Base-by-base conservation (phyloP, 768 basidiomycete genomes). In the Amanita inopinata region DNA sequence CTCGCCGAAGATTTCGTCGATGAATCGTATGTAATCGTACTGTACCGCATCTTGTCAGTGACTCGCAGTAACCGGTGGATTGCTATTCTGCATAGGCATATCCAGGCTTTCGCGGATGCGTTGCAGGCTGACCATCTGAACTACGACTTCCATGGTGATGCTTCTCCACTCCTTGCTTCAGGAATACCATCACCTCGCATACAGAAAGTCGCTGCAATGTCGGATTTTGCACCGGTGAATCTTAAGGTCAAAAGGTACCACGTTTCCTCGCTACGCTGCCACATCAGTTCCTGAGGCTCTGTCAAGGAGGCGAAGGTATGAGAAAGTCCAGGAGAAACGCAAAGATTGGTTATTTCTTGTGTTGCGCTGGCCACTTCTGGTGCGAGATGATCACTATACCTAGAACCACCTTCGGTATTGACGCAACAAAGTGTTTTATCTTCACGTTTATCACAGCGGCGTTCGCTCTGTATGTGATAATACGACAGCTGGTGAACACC, bases 141-240 rank as follows among this genome's bases (percentile, higher is more conserved):
- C 43, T 57, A 62, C 42, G 63, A 66, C 38, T 58, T 57, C 37
- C 55, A 56, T 19, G 58, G 51, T 35, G 62, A 60, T 48, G 51
- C 50, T n/a, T 56, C 59, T 20, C 68, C 65, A 15, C 61, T 63
- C 6, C 56, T 61, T 27, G 56, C 66, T 34, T 68, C 66, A 46
- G 65, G 63, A 47, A 48, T 30, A 52, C 56, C 30, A 50, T 49
- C 38, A 49, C 59, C 50, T 54, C 53, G 4, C 78, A 72, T 88
- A 17, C 73, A 77, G 55, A 91, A 88, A 61, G 78, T 93, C 4
- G 79, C 84, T 38, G 87, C 88, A 1, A 63, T 89, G 38, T 84
- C 80, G 1, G 90, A 93, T 57, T 91, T 89, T 51, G 88, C 92
- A 4, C 96, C 94, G 0, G 78, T 97, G 18, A 88, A 96, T 56